Conservation (phyloP, 129 eudicot species). For the Helianthus tuberosus region DNA sequence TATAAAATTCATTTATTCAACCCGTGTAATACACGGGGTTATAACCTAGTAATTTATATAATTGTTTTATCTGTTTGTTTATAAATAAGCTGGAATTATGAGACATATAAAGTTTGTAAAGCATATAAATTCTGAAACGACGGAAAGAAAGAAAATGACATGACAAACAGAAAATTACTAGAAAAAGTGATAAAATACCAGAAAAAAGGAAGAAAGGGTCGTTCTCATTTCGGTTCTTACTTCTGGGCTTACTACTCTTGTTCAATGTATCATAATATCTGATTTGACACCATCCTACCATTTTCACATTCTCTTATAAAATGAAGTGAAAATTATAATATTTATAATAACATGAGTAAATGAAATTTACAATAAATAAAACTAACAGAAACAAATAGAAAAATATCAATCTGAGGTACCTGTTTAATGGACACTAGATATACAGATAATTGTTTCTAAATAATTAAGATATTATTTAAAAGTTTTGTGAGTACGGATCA, state of each 20-base stretch:
- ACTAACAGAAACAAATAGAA: no score
- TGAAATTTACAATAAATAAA: no score
- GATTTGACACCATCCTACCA: constrained; percentile 6
- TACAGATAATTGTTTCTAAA: no score
- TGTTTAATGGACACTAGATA: no score
- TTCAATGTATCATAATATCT: neutral
- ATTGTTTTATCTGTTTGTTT: neutral
- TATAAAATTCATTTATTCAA: no score
- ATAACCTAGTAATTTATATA: no score
- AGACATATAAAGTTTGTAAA: neutral
- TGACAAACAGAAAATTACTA: constrained; percentile 21
- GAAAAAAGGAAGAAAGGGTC: constrained; percentile 8
- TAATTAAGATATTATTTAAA: no score
- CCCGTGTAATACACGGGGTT: no score
- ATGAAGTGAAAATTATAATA: neutral
- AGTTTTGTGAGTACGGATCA: no score
- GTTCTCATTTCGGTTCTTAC: neutral
- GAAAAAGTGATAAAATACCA: constrained; percentile 11
- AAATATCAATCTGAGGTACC: no score
- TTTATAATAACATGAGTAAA: no score
- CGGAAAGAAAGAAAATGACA: constrained; percentile 21
- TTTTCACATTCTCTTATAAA: neutral
- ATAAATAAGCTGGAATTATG: neutral
- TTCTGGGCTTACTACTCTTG: constrained; percentile 13
- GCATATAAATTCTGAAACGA: neutral